These are phyloP conservation scores for Tanozyma kutaoensis DNA, from an alignment of 805 yeast genomes.

Conservation along the genomic window DNA sequence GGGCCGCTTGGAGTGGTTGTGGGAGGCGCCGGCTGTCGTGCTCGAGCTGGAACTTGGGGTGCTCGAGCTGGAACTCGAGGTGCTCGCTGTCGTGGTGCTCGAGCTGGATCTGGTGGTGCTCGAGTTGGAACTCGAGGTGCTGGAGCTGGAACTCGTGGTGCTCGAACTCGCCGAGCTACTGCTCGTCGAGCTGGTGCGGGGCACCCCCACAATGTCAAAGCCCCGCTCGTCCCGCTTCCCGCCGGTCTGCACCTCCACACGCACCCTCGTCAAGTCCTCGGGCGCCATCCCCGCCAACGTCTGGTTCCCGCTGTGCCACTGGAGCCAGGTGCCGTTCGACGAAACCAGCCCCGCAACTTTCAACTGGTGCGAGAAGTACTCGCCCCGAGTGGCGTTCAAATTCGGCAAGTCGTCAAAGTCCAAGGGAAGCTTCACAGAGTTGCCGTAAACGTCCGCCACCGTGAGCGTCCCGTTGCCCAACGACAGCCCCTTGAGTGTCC, in stretches of 20 bases:
- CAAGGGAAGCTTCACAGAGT: slow-evolving; percentile 45
- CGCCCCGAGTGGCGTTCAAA: slow-evolving; percentile 57
- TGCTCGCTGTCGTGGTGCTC: slow-evolving; percentile 3
- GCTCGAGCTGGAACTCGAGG: background rate
- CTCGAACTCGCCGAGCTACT: too few relatives aligned
- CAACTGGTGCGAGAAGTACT: slow-evolving; percentile 44
- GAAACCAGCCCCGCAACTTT: slow-evolving; percentile 45
- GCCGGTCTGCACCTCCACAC: slow-evolving; percentile 15
- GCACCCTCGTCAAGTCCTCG: slow-evolving; percentile 9
- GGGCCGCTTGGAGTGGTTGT: slow-evolving; percentile 20
- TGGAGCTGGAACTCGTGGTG: slow-evolving; percentile 17
- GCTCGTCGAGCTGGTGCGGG: too few relatives aligned
- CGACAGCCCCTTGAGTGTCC: slow-evolving; percentile 36
- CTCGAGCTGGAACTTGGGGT: slow-evolving; percentile 7
- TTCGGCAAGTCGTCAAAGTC: slow-evolving; percentile 40
- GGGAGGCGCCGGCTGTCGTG: slow-evolving; percentile 1
- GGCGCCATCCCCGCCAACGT: slow-evolving; percentile 62
- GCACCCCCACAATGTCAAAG: slow-evolving; percentile 46
- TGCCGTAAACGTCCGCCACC: slow-evolving; percentile 46
- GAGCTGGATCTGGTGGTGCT: slow-evolving; percentile 16
- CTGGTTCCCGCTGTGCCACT: slow-evolving; percentile 42
- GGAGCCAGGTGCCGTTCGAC: slow-evolving; percentile 54
- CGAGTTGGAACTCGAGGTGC: slow-evolving; percentile 9
- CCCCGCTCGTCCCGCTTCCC: slow-evolving; percentile 17
- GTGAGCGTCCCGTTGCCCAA: slow-evolving; percentile 38